Evolutionary conservation across 352 stramenopile species (phyloP).

Genomic region (Phytophthora sojae): DNA sequence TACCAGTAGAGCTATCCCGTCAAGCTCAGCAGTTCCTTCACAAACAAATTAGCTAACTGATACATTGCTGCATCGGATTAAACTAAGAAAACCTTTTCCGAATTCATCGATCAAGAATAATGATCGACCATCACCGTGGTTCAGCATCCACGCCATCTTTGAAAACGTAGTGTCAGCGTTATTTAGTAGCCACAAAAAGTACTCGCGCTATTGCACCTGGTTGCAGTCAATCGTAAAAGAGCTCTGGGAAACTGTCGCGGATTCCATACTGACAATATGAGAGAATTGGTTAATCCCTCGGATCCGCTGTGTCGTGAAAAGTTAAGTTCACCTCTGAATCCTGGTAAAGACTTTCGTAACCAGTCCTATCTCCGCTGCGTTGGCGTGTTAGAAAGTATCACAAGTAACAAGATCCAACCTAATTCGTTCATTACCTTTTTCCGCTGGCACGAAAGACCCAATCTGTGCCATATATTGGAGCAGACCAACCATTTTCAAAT

Average conservation of each 20-base stretch:
- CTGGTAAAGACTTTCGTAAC: conserved; percentile 83
- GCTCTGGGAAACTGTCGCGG: conserved; percentile 73
- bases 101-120: conserved; percentile 91
- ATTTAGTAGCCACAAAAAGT: background rate
- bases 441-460: conserved; percentile 79
- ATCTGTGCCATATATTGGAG: conserved; percentile 90
- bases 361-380: conserved; percentile 72
- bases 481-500: conserved; percentile 86
- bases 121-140: conserved; percentile 62
- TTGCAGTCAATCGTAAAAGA: conserved; percentile 92
- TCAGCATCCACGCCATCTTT: conserved; percentile 87
- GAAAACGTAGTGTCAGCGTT: background rate
- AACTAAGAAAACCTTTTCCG: conserved; percentile 68
- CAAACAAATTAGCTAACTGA: conserved; percentile 1
- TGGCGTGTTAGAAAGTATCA: conserved; percentile 6
- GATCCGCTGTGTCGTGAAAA: background rate
- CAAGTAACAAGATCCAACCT: background rate
- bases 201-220: conserved; percentile 50
- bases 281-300: conserved; percentile 11
- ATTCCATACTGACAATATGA: conserved; percentile 66
- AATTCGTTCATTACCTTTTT: conserved; percentile 51
- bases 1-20: conserved; percentile 84
- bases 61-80: background rate
- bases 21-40: conserved; percentile 74
- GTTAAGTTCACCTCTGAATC: conserved; percentile 70